Evolutionary conservation across 2,329 filamentous ascomycete species (phyloP).

Genomic region (Dactylellina leptospora): DNA sequence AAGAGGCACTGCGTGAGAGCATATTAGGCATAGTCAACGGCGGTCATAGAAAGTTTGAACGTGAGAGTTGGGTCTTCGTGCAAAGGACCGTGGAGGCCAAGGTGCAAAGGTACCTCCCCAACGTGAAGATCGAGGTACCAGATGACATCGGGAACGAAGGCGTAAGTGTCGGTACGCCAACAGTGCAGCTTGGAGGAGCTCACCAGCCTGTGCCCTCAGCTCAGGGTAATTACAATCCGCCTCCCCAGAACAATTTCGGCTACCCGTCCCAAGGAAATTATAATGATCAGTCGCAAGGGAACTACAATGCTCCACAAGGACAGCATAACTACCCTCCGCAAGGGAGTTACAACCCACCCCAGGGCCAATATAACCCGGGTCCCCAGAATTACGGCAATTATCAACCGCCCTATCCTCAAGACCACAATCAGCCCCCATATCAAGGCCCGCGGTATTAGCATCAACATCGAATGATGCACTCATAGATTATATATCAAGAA

Average conservation of each 20-base stretch:
- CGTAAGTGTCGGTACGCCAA: conserved; percentile 62
- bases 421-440: not conserved
- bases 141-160: conserved; percentile 65
- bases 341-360: not conserved
- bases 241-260: too few relatives aligned
- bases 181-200: not conserved
- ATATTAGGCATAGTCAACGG: conserved; percentile 64
- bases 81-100: conserved; percentile 63
- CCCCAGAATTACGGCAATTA: not conserved
- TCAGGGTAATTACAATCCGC: not conserved
- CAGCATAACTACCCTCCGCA: not conserved
- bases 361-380: not conserved
- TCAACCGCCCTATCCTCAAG: too few relatives aligned
- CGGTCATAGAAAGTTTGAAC: conserved; percentile 64
- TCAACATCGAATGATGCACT: too few relatives aligned
- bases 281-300: not conserved
- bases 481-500: too few relatives aligned
- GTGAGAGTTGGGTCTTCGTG: conserved; percentile 64
- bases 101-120: conserved; percentile 64
- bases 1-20: conserved; percentile 63
- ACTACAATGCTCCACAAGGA: not conserved
- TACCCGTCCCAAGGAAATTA: not conserved
- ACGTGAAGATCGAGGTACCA: conserved; percentile 63
- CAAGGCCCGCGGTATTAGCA: too few relatives aligned
- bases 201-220: not conserved